Base-by-base conservation (phyloP, 108 stramenopile genomes). In the Skeletonema tropicum region DNA sequence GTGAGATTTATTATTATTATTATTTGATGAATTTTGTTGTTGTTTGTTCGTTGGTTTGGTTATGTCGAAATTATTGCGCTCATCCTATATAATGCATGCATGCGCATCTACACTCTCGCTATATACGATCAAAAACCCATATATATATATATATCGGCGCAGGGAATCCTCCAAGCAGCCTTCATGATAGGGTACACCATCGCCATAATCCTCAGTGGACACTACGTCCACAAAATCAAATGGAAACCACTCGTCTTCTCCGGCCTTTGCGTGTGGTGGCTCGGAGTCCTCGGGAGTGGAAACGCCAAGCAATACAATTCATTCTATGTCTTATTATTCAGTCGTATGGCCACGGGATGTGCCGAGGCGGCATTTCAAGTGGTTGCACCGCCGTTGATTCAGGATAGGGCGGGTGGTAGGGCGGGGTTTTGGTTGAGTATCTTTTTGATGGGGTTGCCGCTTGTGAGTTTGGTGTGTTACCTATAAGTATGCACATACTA, bases 311-410 rank as follows among this genome's bases (percentile, higher is more conserved):
- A 52, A 4, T 70, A 64, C 39, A 70, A 83, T 75, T 80, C 78
- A 6, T 83, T 71, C 36, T 79, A 76, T 19, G 73, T 75, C 2
- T 57, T 83, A 9, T 26, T 83, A 17, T 70, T 79, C n/a, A 69
- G 78, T 52, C 57, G 82, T 12, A 79, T 83, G 78, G 79, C 79
- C 19, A 76, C 73, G 21, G 82, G 82, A 21, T 68, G 66, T 13
- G 57, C 67, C 7, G 82, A 83, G 60, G 82, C 82, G 52, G 82
- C 82, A 23, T 83, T 83, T 64, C 82, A 83, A 13, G 74, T 83
- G 6, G 82, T 83, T 5, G 82, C 82, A 3, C 77, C 77, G 1
- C 77, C 77, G 12, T 31, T 83, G 57, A 83, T 83, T 61, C 82
- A 83, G 60, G 82, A 83, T 74, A 52, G 82, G 59, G 77, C 66